Conservation (phyloP, 148 eudicot genomes). For the Fagopyrum homotropicum region DNA sequence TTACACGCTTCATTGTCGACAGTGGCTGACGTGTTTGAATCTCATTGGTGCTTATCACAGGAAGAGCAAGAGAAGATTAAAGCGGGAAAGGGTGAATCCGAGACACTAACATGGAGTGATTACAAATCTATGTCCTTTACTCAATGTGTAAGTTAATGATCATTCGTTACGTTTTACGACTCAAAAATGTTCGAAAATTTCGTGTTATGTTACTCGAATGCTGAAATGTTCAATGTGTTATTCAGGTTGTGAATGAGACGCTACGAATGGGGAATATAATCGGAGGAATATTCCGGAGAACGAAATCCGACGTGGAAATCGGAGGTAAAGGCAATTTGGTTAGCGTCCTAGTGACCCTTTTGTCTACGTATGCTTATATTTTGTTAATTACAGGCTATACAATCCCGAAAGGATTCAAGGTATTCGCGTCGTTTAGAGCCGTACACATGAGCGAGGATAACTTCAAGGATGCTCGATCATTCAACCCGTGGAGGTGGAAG, state of each 20-base stretch:
- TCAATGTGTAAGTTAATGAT: constrained; percentile 66
- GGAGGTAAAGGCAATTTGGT: constrained; percentile 35
- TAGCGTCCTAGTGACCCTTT: too few species aligned
- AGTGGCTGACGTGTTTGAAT: not conserved
- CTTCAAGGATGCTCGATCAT: constrained; percentile 81
- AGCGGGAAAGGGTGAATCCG: constrained; percentile 44
- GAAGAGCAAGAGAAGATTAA: constrained; percentile 76
- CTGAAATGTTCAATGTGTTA: not conserved
- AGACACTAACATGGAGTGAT: constrained; percentile 71
- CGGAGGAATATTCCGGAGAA: constrained; percentile 84
- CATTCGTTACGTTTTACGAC: not conserved
- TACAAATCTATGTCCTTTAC: constrained; percentile 96
- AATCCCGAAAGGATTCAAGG: constrained; percentile 94
- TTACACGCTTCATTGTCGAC: not conserved
- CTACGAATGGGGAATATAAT: constrained; percentile 85
- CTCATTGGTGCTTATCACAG: constrained; percentile 20
- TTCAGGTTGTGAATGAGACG: constrained; percentile 90
- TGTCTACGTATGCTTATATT: not conserved
- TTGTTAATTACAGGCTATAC: constrained; percentile 47
- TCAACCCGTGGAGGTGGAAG: constrained; percentile 99
- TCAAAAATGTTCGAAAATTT: too few species aligned
- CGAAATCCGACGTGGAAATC: constrained; percentile 61
- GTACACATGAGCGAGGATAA: constrained; percentile 73
- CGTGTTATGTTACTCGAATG: not conserved
- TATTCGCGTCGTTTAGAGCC: constrained; percentile 81